A percentile compares a stretch with the other conserved stretches of the same genome.
Evolutionary conservation across 257 asterid genomes (phyloP).

Genomic region (Petrea volubilis): DNA sequence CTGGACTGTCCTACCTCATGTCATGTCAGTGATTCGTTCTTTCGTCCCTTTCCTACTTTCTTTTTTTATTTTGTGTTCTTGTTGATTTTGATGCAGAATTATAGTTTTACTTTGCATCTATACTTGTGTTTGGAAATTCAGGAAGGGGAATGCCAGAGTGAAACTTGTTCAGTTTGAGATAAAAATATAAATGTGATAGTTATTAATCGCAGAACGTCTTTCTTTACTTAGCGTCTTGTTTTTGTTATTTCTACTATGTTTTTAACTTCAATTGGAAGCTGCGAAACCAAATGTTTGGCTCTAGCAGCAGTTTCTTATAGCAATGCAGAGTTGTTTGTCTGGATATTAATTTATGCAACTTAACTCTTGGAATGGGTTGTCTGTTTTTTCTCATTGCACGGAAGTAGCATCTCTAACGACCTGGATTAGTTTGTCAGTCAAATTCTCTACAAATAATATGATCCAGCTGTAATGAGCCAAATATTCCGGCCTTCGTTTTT

Average conservation of each 20-base stretch:
- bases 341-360: not conserved
- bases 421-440: no score
- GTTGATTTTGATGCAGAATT: constrained; percentile 14
- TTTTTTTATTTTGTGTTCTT: not conserved
- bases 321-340: not conserved
- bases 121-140: constrained; percentile 7
- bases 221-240: not conserved
- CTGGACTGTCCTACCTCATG: constrained; percentile 58
- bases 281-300: not conserved
- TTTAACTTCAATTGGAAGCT: not conserved
- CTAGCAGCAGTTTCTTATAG: not conserved
- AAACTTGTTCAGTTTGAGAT: constrained; percentile 12
- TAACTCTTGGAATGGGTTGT: not conserved
- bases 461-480: not conserved
- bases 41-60: constrained; percentile 5
- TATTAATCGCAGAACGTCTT: constrained; percentile 3
- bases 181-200: not conserved
- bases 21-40: constrained; percentile 42
- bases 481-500: not conserved
- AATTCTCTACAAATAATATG: not conserved
- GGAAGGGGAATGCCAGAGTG: not conserved
- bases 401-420: not conserved
- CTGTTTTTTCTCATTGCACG: not conserved
- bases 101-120: constrained; percentile 1
- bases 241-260: not conserved